Percentiles rank a stretch among this genome's conserved stretches.
Evolutionary conservation across 441 rosid genomes (phyloP).

Genomic region (Adansonia rubrostipa): DNA sequence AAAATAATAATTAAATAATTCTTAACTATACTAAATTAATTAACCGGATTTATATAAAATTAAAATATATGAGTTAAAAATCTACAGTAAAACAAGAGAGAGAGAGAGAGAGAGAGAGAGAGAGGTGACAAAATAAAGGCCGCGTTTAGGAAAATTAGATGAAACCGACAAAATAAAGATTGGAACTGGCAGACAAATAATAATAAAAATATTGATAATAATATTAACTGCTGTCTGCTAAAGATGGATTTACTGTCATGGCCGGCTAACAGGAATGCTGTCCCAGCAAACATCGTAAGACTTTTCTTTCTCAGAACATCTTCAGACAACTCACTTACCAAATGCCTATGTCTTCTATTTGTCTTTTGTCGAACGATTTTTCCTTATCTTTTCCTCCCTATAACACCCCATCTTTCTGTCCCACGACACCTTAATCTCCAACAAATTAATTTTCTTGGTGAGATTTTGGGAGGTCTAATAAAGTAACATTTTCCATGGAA

Average conservation of each 20-base stretch:
- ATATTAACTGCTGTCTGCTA: background rate
- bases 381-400: constrained; percentile 23
- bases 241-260: constrained; percentile 2
- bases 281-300: constrained; percentile 36
- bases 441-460: constrained; percentile 8
- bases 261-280: constrained; percentile 48
- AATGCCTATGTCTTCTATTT: constrained; percentile 43
- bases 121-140: too few species aligned
- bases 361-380: constrained; percentile 31
- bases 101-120: too few species aligned
- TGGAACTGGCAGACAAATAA: constrained; percentile 27
- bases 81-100: too few species aligned
- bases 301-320: constrained; percentile 19
- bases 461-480: background rate
- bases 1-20: too few species aligned
- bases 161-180: constrained; percentile 40
- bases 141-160: constrained; percentile 18
- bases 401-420: constrained; percentile 25
- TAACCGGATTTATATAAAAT: too few species aligned
- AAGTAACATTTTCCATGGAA: constrained; percentile 38
- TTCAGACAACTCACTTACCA: background rate
- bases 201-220: background rate
- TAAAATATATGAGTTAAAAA: too few species aligned
- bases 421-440: constrained; percentile 22
- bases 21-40: too few species aligned